Base-by-base conservation (phyloP, 805 yeast genomes). In the Torulaspora maleeae region DNA sequence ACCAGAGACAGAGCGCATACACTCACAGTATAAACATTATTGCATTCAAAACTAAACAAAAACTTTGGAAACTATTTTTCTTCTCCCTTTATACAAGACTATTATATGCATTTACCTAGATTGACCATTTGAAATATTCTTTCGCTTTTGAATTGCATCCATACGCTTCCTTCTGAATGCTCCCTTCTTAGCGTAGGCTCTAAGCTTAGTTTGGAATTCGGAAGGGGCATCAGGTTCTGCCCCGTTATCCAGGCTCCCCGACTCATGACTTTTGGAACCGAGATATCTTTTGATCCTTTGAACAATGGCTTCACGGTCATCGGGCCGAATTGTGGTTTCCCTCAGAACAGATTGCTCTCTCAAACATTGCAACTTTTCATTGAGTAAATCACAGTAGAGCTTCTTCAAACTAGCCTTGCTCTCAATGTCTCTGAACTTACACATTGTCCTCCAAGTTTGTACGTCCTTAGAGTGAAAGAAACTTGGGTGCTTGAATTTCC, bases 371-470 rank as follows among this genome's bases (percentile, higher is more conserved):
- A 58, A 42, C 44, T 58, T 64, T 27, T 54, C 61, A n/a, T 53
- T 47, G 28, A 60, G 50, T 41, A 56, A 61, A 6, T 44, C 42
- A 3, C 42, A 38, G 50, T 63, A 67, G 16, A 49, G 41, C 4
- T 35, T 39, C 12, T 42, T 29, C 12, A 68, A 48, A 1, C 41
- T 48, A 1, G 47, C 36, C 3, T 47, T 27, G 8, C 49, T 33
- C 7, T 37, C 49, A 15, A 71, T 47, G 36, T 60, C 58, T 2
- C 50, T 49, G 12, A 73, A 52, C 4, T 49, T 55, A 13, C 64
- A 60, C 2, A 47, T 46, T 1, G 67, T 62, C 5, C 48, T 54
- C 78, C 78, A 74, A 8, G 52, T 48, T n/a, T 53, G 60, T n/a
- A 50, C 58, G 49, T 46, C 59, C 29, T 27, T 45, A 33, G 52